These are phyloP conservation scores for Kalmusia sp. DNA, from an alignment of 2,329 filamentous ascomycete genomes.

Conservation along the genomic window DNA sequence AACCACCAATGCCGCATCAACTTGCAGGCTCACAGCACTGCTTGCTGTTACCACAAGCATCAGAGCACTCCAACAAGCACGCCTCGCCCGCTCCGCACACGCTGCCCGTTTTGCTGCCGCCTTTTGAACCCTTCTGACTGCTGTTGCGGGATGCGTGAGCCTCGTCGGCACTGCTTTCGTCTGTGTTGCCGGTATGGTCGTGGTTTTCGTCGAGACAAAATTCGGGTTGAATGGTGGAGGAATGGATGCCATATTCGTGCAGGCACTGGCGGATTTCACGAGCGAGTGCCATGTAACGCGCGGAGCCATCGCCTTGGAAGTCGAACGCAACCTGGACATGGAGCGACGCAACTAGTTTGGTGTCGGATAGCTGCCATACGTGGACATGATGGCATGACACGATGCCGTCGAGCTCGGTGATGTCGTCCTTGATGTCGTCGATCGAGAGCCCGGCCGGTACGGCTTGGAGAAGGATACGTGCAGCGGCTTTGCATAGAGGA, in stretches of 20 bases:
- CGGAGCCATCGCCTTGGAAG: conserved; percentile 78
- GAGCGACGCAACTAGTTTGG: conserved; percentile 90
- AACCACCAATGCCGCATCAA: background rate
- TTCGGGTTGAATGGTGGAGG: conserved; percentile 95
- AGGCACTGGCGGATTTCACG: conserved; percentile 84
- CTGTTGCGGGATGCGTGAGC: conserved; percentile 19
- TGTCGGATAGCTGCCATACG: conserved; percentile 96
- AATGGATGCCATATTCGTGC: conserved; percentile 95
- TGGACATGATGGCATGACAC: conserved; percentile 94
- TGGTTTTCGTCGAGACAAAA: conserved; percentile 61
- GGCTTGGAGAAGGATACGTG: conserved; percentile 90
- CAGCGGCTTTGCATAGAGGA: conserved; percentile 79
- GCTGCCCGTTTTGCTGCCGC: conserved; percentile 44
- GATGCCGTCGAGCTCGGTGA: conserved; percentile 82
- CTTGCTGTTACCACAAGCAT: conserved; percentile 50
- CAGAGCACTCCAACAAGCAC: conserved; percentile 53
- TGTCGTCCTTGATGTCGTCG: conserved; percentile 91
- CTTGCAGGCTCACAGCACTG: conserved; percentile 50
- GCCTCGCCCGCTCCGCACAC: conserved; percentile 43
- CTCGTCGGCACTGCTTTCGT: conserved; percentile 41
- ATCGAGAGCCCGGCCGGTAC: conserved; percentile 88
- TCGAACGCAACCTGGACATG: conserved; percentile 93
- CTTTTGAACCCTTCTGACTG: conserved; percentile 26
- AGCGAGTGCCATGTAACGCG: conserved; percentile 89
- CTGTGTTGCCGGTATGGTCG: conserved; percentile 45